Evolutionary conservation across 306 rosid species (phyloP).

Genomic region (Macrotyloma uniflorum): DNA sequence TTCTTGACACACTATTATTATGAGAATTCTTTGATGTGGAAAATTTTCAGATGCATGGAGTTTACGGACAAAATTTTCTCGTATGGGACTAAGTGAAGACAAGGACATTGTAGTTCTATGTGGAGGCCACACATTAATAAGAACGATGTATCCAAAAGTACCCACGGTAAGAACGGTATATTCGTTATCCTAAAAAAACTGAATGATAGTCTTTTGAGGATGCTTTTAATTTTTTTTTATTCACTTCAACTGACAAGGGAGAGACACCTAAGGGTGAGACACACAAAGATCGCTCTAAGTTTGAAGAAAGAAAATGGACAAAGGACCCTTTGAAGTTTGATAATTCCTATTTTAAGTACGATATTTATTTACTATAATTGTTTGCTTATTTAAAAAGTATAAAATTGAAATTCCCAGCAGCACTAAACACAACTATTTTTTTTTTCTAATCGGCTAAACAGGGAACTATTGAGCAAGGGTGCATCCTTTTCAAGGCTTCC

Average conservation of each 20-base stretch:
- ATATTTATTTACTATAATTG: background rate
- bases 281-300: background rate
- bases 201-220: background rate
- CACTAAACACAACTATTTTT: background rate
- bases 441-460: background rate
- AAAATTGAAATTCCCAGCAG: background rate
- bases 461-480: conserved; percentile 53
- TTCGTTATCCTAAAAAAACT: conserved; percentile 22
- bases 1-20: background rate
- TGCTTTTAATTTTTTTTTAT: background rate
- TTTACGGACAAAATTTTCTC: conserved; percentile 55
- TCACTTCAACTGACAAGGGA: conserved; percentile 14
- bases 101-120: conserved; percentile 72
- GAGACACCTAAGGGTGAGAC: background rate
- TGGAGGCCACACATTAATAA: conserved; percentile 77
- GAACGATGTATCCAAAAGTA: background rate
- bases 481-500: conserved; percentile 53
- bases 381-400: background rate
- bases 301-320: background rate
- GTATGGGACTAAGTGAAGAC: conserved; percentile 62
- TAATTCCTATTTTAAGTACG: conserved; percentile 76
- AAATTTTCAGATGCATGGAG: conserved; percentile 52
- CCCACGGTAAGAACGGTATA: background rate
- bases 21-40: background rate
- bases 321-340: conserved; percentile 55